phyloP scores from a whole-genome alignment of 2,329 filamentous ascomycete species.

The Chaetomiaceae sp. region DNA sequence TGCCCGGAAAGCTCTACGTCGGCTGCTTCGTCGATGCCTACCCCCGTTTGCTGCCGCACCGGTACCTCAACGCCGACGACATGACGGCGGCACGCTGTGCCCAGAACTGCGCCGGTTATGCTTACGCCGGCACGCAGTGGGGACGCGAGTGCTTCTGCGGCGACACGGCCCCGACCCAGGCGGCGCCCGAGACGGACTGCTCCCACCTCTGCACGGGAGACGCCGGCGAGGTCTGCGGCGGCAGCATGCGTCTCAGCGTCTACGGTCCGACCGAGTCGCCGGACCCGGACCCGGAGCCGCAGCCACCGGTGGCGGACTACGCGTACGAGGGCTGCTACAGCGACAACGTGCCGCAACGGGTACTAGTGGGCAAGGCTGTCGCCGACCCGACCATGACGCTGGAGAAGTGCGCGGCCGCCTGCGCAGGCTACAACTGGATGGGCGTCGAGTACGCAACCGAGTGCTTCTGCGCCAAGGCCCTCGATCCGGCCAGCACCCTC shows the following conservation, averaged over 20 bases:
- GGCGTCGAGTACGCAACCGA: too few relatives aligned
- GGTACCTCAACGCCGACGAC: conserved; percentile 29
- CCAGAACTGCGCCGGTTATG: conserved; percentile 13
- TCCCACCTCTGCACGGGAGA: conserved; percentile 34
- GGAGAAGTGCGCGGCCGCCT: too few relatives aligned
- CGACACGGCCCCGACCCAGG: conserved; percentile 33
- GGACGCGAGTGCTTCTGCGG: conserved; percentile 20
- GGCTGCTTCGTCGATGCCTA: conserved; percentile 18
- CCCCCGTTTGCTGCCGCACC: conserved; percentile 12
- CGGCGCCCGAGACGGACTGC: conserved; percentile 30
- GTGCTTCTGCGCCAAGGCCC: too few relatives aligned
- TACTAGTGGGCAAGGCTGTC: too few relatives aligned
- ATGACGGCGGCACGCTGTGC: conserved; percentile 33
- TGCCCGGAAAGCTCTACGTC: conserved; percentile 6
- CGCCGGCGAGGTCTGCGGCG: conserved; percentile 33
- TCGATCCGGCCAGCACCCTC: too few relatives aligned
- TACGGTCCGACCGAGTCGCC: conserved; percentile 17
- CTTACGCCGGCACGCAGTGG: conserved; percentile 19
- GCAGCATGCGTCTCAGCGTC: conserved; percentile 26
- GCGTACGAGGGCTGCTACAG: too few relatives aligned
- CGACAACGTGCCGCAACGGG: too few relatives aligned
- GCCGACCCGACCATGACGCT: too few relatives aligned
- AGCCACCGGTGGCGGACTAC: too few relatives aligned
- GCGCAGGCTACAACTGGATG: too few relatives aligned
- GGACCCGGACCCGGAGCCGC: too few relatives aligned